Conservation (phyloP, 805 yeast species). For the Metschnikowia picachoensis region DNA sequence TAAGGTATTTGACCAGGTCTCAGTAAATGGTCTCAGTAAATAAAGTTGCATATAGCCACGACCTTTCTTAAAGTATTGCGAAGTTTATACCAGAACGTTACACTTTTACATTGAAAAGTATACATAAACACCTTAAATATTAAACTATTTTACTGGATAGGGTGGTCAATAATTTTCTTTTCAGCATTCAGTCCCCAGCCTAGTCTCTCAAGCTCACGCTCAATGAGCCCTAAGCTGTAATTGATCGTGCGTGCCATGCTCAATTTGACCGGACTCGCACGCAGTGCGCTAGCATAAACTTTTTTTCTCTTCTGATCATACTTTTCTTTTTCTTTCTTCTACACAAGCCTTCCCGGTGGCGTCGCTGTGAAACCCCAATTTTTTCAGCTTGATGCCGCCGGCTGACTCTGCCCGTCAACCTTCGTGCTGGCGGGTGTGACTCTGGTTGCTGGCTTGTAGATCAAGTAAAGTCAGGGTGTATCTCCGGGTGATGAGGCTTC, state of each 20-base stretch:
- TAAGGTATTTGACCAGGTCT: too few relatives aligned
- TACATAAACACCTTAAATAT: too few relatives aligned
- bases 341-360: conserved; percentile 16
- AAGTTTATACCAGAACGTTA: too few relatives aligned
- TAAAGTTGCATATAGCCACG: too few relatives aligned
- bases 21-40: too few relatives aligned
- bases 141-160: too few relatives aligned
- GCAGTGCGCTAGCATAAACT: neutral
- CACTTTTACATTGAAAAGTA: too few relatives aligned
- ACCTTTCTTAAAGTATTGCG: too few relatives aligned
- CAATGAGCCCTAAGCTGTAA: too few relatives aligned
- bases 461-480: conserved; percentile 36
- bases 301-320: conserved; percentile 1
- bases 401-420: conserved; percentile 16
- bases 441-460: conserved; percentile 15
- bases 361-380: conserved; percentile 14
- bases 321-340: conserved; percentile 4
- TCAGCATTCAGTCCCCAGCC: too few relatives aligned
- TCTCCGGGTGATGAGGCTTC: conserved; percentile 48
- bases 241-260: neutral
- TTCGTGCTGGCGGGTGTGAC: conserved; percentile 13
- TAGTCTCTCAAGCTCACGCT: too few relatives aligned
- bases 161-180: too few relatives aligned
- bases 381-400: conserved; percentile 16
- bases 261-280: neutral